Base-by-base conservation (phyloP, 2,329 filamentous ascomycete species). In the Claviceps africana region DNA sequence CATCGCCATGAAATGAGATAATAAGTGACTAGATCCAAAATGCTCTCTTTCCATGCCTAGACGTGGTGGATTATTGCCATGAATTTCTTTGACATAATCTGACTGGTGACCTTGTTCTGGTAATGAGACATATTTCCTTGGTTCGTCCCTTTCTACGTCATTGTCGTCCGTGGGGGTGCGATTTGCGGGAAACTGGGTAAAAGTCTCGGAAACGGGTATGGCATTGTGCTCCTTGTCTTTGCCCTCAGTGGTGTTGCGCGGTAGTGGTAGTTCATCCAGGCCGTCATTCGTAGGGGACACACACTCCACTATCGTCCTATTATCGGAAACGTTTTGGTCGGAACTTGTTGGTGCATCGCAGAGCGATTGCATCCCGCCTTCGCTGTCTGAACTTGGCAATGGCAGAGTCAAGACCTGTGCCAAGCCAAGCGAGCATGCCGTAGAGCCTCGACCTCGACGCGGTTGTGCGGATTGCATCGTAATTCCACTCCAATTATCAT, bases 1-100 rank as follows among this genome's bases (percentile, higher is more conserved):
- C 51, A 55, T 51, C n/a, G 40, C 45, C 53, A 55, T 55, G 10
- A 53, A 55, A 10, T 28, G 44, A 21, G 45, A 53, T 19, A 55
- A 21, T 17, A 55, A 40, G n/a, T 45, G 33, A 6, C 40, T 39
- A 30, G 53, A 30, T n/a, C 30, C 35, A 47, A 43, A 43, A 19
- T 47, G 25, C 6, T 42, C 13, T 11, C 13, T 49, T 22, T 22
- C 42, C 19, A 6, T 19, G 2, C n/a, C 25, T 35, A n/a, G 17
- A 30, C 30, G 25, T 10, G 13, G 21, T 19, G 39, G 10, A 15
- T 31, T 15, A 17, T 17, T 9, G 22, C 13, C 47, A 31, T 6
- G 11, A 10, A 40, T 42, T 17, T 33, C 25, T 30, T 42, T 28
- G 17, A 15, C 35, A 37, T 17, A 5, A 10, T 46, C 33, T 5